Base-by-base conservation (phyloP, 768 basidiomycete species). In the Xerocomus spinulosus region DNA sequence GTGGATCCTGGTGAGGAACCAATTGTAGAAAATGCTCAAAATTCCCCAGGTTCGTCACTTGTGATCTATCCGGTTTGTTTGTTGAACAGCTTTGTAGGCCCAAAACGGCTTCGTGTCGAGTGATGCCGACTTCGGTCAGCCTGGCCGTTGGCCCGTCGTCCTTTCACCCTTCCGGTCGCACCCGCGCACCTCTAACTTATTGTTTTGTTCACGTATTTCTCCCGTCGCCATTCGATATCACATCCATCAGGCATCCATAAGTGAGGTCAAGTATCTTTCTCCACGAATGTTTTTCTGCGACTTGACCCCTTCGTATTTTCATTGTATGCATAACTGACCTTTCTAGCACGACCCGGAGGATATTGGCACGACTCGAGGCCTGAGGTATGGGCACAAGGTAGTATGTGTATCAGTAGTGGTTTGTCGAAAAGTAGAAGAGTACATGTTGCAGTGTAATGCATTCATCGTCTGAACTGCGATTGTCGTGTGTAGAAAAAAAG, bases 11-110 rank as follows among this genome's bases (percentile, higher is more conserved):
- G 61, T 13, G 77, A 75, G 43, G 73, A 70, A 13, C 63, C 63
- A 9, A 59, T 56, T 9, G 66, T 59, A 32, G 68, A 66, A 33
- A 63, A 63, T 30, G 55, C 64, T 49, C 63, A 62, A 24, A 60
- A 60, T 50, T 78, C 79, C 48, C 77, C 80, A 56, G 77, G 81
- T 79, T 48, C 18, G 65, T 52, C 30, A 14, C 20, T 13, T 24
- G 35, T 15, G 14, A 14, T 17, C 26, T n/a, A 4, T 15, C 20
- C 7, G 9, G 29, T 32, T 36, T 12, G 10, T 20, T n/a, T 29
- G 6, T 17, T 26, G 9, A 57, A 48, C 10, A 8, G 28, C 9
- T 29, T 40, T 28, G 32, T 41, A 79, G 78, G 68, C 20, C 58
- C 68, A 18, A 80, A 80, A 60, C 73, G 77, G 20, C 59, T 69